phyloP scores from a whole-genome alignment of 2,329 filamentous ascomycete genomes.

The Diplodia corticola region DNA sequence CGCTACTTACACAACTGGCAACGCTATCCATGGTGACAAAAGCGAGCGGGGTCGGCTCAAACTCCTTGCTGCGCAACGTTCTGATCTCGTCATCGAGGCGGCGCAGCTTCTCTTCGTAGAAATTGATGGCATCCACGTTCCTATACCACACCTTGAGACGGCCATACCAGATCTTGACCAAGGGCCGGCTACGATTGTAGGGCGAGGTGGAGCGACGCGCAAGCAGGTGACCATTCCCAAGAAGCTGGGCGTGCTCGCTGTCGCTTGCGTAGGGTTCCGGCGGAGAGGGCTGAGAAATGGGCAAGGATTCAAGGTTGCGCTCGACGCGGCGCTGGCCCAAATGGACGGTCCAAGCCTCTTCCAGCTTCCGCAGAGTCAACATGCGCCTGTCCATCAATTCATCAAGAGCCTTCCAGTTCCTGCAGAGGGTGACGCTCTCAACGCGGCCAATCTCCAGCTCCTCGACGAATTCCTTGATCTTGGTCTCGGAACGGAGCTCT shows the following conservation, averaged over 20 bases:
- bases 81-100: constrained; percentile 74
- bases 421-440: constrained; percentile 81
- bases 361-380: constrained; percentile 67
- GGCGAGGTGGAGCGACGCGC: constrained; percentile 27
- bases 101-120: constrained; percentile 84
- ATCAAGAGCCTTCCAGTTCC: constrained; percentile 83
- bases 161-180: constrained; percentile 75
- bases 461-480: constrained; percentile 84
- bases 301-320: constrained; percentile 50
- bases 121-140: constrained; percentile 86
- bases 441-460: constrained; percentile 86
- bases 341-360: constrained; percentile 79
- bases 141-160: constrained; percentile 69
- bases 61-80: constrained; percentile 71
- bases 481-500: constrained; percentile 75
- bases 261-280: constrained; percentile 42
- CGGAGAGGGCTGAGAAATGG: constrained; percentile 50
- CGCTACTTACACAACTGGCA: constrained; percentile 59
- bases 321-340: constrained; percentile 59
- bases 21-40: constrained; percentile 98
- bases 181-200: constrained; percentile 59
- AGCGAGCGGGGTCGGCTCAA: constrained; percentile 76
- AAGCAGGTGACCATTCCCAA: constrained; percentile 42
- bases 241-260: constrained; percentile 60
- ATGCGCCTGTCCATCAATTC: constrained; percentile 68